These are phyloP conservation scores for Penicillium sp. DNA, from an alignment of 2,329 filamentous ascomycete species.

Conservation along the genomic window DNA sequence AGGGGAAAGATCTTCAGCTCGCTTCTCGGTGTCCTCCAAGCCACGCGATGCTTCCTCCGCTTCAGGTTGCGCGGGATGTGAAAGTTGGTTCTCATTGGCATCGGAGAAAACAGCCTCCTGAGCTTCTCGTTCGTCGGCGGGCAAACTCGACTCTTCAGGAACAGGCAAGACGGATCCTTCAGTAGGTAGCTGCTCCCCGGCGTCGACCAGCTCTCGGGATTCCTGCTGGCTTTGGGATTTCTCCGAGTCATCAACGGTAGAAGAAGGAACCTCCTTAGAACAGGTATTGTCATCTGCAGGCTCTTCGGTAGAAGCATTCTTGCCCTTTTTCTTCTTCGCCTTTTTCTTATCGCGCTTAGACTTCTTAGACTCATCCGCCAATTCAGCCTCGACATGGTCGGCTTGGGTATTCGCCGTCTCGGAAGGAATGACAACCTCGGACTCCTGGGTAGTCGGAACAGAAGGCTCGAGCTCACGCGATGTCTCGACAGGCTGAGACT, in stretches of 20 bases:
- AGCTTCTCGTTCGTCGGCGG: neutral
- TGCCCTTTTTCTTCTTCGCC: constrained; percentile 17
- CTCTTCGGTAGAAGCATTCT: constrained; percentile 8
- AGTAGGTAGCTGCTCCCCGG: neutral
- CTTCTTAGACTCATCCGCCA: constrained; percentile 14
- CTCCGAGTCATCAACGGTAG: neutral
- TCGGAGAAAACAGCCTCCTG: constrained; percentile 1
- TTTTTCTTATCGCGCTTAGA: constrained; percentile 17
- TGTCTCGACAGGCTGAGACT: constrained; percentile 1
- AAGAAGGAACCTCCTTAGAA: neutral
- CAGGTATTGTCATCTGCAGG: neutral
- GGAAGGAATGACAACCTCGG: neutral
- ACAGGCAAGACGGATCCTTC: neutral
- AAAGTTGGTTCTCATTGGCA: neutral
- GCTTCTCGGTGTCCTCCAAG: constrained; percentile 1
- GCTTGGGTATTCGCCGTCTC: neutral
- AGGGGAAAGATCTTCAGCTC: neutral
- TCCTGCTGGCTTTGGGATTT: neutral
- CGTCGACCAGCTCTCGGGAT: neutral
- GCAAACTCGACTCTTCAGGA: neutral
- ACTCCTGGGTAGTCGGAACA: neutral
- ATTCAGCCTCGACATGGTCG: constrained; percentile 2
- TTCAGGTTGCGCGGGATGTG: neutral
- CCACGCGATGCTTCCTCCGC: neutral
- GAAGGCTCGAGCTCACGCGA: constrained; percentile 2